Percentiles rank a stretch among this genome's conserved stretches.
Evolutionary conservation across 306 rosid genomes (phyloP).

Genomic region (Cucurbita ficifolia): DNA sequence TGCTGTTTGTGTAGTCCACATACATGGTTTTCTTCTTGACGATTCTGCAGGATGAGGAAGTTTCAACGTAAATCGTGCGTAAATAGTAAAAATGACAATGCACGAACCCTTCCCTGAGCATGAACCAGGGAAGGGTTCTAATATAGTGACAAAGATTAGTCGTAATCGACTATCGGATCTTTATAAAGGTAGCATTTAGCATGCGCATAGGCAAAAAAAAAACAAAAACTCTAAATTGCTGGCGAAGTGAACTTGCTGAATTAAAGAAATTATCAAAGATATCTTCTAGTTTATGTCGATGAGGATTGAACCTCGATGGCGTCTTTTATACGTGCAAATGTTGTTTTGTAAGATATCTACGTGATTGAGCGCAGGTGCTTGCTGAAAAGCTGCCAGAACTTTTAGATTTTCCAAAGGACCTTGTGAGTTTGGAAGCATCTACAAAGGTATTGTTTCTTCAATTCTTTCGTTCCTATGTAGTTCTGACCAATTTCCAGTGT

Average conservation of each 20-base stretch:
- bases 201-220: background rate
- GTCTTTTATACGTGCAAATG: background rate
- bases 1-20: background rate
- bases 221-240: background rate
- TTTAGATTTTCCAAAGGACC: constrained; percentile 65
- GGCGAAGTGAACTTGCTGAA: background rate
- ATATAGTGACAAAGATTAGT: background rate
- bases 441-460: constrained; percentile 43
- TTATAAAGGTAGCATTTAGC: background rate
- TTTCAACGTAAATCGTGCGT: background rate
- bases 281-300: background rate
- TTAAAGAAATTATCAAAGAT: background rate
- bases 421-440: constrained; percentile 62
- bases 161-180: background rate
- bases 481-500: background rate
- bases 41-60: background rate
- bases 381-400: constrained; percentile 86
- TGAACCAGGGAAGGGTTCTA: background rate
- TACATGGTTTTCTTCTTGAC: background rate
- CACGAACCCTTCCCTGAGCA: background rate
- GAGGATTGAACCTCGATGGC: background rate
- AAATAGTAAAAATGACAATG: background rate
- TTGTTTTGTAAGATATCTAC: constrained; percentile 12
- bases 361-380: constrained; percentile 53
- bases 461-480: constrained; percentile 5